Evolutionary conservation across 169 alveolate species (phyloP).

Genomic region (Theileria orientalis): DNA sequence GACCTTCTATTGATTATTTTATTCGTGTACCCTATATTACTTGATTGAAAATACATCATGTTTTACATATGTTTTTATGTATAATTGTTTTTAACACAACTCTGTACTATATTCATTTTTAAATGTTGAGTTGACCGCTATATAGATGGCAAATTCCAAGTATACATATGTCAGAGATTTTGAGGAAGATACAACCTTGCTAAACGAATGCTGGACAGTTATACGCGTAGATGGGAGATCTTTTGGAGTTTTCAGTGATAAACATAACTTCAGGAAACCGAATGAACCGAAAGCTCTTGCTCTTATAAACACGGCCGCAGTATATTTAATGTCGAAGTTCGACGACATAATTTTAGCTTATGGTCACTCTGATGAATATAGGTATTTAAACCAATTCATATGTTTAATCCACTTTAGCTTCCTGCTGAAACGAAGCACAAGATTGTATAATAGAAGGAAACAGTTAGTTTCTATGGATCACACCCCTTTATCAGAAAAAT

Average conservation of each 20-base stretch:
- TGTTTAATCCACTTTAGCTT: constrained; percentile 23
- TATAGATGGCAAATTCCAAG: constrained; percentile 50
- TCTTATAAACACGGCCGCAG: constrained; percentile 89
- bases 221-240: constrained; percentile 94
- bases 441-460: constrained; percentile 66
- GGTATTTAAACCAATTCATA: constrained; percentile 50
- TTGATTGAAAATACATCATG: too few relatives aligned
- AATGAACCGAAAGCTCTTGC: constrained; percentile 88
- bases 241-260: constrained; percentile 85
- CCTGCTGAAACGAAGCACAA: constrained; percentile 56
- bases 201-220: constrained; percentile 88
- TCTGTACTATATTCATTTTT: too few relatives aligned
- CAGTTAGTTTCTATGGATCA: constrained; percentile 47
- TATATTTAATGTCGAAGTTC: constrained; percentile 84
- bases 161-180: constrained; percentile 91
- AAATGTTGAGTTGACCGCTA: too few relatives aligned
- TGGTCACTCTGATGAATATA: constrained; percentile 92
- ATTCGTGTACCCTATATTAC: too few relatives aligned
- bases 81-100: too few relatives aligned
- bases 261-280: constrained; percentile 91
- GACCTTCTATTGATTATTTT: too few relatives aligned
- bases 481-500: constrained; percentile 80
- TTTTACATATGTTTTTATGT: too few relatives aligned
- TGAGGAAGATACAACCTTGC: constrained; percentile 81
- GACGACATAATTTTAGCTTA: constrained; percentile 91